Conservation (phyloP, 768 basidiomycete species). For the Boletus tylopilopsis region DNA sequence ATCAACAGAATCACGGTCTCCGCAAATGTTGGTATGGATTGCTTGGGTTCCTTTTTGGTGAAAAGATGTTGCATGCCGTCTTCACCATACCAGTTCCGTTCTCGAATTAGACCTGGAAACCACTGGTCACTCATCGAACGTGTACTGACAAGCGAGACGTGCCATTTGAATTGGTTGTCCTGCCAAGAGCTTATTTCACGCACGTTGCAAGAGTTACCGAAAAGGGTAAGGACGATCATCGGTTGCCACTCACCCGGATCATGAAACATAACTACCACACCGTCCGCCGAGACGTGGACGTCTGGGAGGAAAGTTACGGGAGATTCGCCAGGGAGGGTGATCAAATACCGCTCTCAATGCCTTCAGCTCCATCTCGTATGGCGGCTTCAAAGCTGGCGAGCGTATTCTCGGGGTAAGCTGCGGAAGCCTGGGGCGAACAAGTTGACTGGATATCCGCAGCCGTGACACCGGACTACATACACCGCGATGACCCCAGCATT, state of each 20-base stretch:
- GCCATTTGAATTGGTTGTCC: conserved; percentile 83
- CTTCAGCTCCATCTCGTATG: conserved; percentile 92
- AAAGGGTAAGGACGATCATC: conserved; percentile 20
- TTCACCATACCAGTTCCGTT: conserved; percentile 67
- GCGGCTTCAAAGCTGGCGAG: conserved; percentile 93
- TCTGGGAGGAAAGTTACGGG: conserved; percentile 67
- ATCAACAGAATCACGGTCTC: conserved; percentile 81
- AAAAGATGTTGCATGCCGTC: conserved; percentile 74
- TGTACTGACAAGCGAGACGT: conserved; percentile 8
- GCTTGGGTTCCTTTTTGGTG: conserved; percentile 76
- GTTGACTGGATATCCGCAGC: background rate
- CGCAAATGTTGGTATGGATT: conserved; percentile 86
- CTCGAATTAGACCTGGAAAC: conserved; percentile 58
- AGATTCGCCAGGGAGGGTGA: conserved; percentile 31
- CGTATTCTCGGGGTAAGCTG: conserved; percentile 89
- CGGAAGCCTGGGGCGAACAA: conserved; percentile 60
- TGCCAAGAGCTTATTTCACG: conserved; percentile 49
- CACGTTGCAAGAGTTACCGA: conserved; percentile 24
- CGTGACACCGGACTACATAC: conserved; percentile 43
- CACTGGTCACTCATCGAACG: conserved; percentile 26
- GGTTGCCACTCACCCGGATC: conserved; percentile 62
- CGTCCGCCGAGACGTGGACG: conserved; percentile 90
- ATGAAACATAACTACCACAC: conserved; percentile 92
- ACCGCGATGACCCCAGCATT: conserved; percentile 81
- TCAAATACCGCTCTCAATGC: conserved; percentile 93